Base-by-base conservation (phyloP, 2,329 filamentous ascomycete species). In the Hymenoscyphus fraxineus region DNA sequence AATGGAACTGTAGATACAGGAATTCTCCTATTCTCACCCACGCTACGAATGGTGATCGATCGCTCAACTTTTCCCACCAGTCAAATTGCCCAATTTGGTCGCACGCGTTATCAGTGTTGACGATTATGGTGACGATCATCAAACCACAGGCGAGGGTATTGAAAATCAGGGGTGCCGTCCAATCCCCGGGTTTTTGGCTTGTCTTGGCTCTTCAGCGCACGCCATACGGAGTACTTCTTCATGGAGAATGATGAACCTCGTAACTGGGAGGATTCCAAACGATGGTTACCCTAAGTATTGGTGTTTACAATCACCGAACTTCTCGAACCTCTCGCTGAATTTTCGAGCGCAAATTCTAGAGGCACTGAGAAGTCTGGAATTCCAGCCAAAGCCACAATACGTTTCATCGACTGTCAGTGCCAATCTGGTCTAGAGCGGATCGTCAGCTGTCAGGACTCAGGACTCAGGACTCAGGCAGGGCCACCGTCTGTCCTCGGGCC, bases 1-100 rank as follows among this genome's bases (percentile, higher is more conserved):
- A 51, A 6, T 51, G 44, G n/a, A 51, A 51, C 44, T 10, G 44
- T 51, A 2, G 44, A 22, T 51, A 27, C 22, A 7, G 44, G 9
- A 9, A 51, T n/a, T 22, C 44, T 22, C 13, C 19, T 22, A 16
- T 9, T n/a, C 19, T 51, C 22, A 51, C n/a, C n/a, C 19, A 54
- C 19, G 10, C 47, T 54, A 9, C 44, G 2, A 19, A n/a, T 19
- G 22, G 9, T 32, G 27, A n/a, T 16, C 9, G 47, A 55, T 51
- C 44, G 54, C 5, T 55, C 35, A 51, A 55, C 16, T 10, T 31
- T 35, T 13, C 41, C 47, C n/a, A 44, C 57, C 61, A 63, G 32
- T 55, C 57, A 63, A 54, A 63, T 63, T 63, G 57, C 41, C n/a
- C 57, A 63, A 63, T 63, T 55, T 63, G 32, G 40, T 47, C 19